Base-by-base conservation (phyloP, 75 land plant species). In the Isoetes taiwanensis region DNA sequence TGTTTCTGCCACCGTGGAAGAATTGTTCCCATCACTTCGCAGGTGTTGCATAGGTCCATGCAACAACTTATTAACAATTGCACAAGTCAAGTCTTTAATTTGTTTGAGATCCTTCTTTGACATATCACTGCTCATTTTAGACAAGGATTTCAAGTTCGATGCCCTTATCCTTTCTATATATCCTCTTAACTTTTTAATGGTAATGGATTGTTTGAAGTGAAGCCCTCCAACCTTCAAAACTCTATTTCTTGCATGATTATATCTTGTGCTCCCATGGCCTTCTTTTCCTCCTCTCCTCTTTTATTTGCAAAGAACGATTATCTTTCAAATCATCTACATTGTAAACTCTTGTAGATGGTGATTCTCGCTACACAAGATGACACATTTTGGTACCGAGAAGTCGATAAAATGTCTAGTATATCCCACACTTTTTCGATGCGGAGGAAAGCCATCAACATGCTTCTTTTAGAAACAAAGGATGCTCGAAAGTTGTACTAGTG, bases 251-350 rank as follows among this genome's bases (percentile, higher is more conserved):
- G 25, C 50, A 19, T 23, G 50, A 46, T 46, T 6, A 46, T 19
- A 4, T 19, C 16, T 23, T 46, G 50, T 5, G 50, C 50, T n/a
- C 25, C 50, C 50, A 46, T 46, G 16, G 50, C 50, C 50, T 46
- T 46, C 50, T 23, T 46, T 23, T 23, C 25, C 50, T 23, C 5
- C 50, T 46, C 50, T 19, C 25, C 50, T n/a, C 25, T 19, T 6
- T 46, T 46, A 8, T 19, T 23, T 6, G 50, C 50, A 16, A 46
- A 16, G 12, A 46, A n/a, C n/a, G n/a, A n/a, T n/a, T 23, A 5
- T 46, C 50, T 19, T 46, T 46, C n/a, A 46, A 16, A 23, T 46
- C 50, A n/a, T 46, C 50, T 23, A 46, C 50, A 46, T 46, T 46
- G 50, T 46, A 46, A 8, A 46, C 50, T 37, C 12, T 23, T 46